phyloP scores from a whole-genome alignment of 805 yeast genomes.

The Clavispora santaluciae region DNA sequence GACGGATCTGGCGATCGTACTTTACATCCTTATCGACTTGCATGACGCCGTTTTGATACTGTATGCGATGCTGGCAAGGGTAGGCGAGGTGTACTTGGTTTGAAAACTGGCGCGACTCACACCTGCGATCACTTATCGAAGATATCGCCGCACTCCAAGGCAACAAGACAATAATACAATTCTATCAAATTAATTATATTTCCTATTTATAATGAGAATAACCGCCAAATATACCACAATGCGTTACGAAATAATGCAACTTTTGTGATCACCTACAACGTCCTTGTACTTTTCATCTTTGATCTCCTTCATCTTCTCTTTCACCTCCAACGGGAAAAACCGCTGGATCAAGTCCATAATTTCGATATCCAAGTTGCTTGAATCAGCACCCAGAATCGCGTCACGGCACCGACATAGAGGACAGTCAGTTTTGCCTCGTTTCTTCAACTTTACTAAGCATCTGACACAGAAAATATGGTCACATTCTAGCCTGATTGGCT shows the following conservation, averaged over 20 bases:
- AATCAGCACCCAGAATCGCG: slow-evolving; percentile 56
- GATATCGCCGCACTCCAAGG: too few species aligned
- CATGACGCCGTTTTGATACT: not conserved
- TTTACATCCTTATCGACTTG: slow-evolving; percentile 30
- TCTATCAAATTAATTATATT: too few species aligned
- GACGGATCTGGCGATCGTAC: slow-evolving; percentile 82
- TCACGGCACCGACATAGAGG: slow-evolving; percentile 58
- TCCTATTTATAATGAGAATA: too few species aligned
- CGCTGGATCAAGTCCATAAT: slow-evolving; percentile 49
- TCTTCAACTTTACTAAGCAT: slow-evolving; percentile 64
- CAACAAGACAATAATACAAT: too few species aligned
- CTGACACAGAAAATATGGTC: slow-evolving; percentile 69
- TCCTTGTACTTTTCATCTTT: slow-evolving; percentile 35
- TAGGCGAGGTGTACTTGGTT: too few species aligned
- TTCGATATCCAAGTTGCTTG: slow-evolving; percentile 52
- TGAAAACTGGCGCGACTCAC: not conserved
- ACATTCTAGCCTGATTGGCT: slow-evolving; percentile 63
- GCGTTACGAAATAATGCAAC: slow-evolving; percentile 16
- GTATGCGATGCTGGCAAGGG: too few species aligned
- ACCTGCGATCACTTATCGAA: not conserved
- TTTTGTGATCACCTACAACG: slow-evolving; percentile 20
- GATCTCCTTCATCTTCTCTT: slow-evolving; percentile 54
- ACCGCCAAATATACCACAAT: too few species aligned
- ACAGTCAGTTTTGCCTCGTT: slow-evolving; percentile 54
- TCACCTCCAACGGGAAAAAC: slow-evolving; percentile 65